Evolutionary conservation across 2,329 filamentous ascomycete genomes (phyloP).

Genomic region (Curvularia eragrostidis): DNA sequence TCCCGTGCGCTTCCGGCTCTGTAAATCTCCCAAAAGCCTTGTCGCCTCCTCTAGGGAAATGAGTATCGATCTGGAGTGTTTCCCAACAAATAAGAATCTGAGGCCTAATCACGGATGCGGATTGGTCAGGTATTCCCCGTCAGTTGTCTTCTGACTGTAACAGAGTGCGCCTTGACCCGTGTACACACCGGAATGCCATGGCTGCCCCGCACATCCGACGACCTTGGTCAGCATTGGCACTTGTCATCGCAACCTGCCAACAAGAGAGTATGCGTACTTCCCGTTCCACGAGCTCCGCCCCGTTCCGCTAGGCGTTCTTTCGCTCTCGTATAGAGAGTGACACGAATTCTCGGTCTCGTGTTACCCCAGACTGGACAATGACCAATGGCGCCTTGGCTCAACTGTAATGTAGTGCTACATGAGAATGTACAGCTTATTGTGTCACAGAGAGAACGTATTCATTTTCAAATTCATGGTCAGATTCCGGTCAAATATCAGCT

Average conservation of each 20-base stretch:
- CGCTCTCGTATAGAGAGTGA: slow-evolving; percentile 10
- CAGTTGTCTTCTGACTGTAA: not conserved
- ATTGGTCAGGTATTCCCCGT: not conserved
- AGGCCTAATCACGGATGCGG: not conserved
- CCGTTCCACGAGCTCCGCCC: slow-evolving; percentile 2
- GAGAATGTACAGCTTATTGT: not conserved
- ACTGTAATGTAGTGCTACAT: not conserved
- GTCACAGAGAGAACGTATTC: not conserved
- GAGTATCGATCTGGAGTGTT: not conserved
- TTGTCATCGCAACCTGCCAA: slow-evolving; percentile 1
- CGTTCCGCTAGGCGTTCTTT: slow-evolving; percentile 13
- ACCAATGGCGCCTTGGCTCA: slow-evolving; percentile 23
- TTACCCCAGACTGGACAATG: slow-evolving; percentile 20
- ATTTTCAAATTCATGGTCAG: not conserved
- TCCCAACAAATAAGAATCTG: not conserved
- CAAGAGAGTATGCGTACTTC: not conserved
- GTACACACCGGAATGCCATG: slow-evolving; percentile 1
- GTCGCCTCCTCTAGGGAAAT: not conserved
- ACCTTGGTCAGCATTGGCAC: slow-evolving; percentile 1
- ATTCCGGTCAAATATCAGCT: not conserved
- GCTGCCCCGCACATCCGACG: slow-evolving; percentile 13
- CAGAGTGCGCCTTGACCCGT: not conserved
- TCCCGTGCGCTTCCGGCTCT: not conserved
- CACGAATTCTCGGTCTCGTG: slow-evolving; percentile 12
- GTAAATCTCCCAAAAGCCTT: not conserved